phyloP scores from a whole-genome alignment of 2,329 filamentous ascomycete species.

The Aspergillus quadricinctus region DNA sequence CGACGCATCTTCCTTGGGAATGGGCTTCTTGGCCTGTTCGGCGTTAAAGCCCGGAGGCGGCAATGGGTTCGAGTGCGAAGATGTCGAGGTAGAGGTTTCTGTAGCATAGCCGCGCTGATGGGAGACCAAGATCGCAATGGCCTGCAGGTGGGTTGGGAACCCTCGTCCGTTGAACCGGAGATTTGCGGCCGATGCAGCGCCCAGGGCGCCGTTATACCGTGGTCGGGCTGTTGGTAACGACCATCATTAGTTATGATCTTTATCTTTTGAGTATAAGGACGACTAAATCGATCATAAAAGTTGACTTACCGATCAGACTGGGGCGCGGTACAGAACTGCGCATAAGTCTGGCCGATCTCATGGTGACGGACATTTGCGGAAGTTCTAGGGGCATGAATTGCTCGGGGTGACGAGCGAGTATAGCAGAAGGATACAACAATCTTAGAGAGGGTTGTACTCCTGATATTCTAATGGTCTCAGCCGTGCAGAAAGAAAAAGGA shows the following conservation, averaged over 20 bases:
- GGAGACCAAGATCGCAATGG: slow-evolving; percentile 56
- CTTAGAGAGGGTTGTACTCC: not conserved
- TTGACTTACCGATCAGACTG: slow-evolving; percentile 24
- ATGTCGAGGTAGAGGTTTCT: slow-evolving; percentile 50
- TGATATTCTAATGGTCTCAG: not conserved
- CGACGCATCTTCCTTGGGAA: slow-evolving; percentile 52
- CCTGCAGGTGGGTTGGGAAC: slow-evolving; percentile 50
- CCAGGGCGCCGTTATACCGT: slow-evolving; percentile 28
- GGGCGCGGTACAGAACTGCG: slow-evolving; percentile 31
- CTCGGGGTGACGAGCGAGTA: slow-evolving; percentile 21
- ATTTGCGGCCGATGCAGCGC: slow-evolving; percentile 29
- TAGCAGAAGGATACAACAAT: slow-evolving; percentile 11
- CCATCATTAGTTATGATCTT: not conserved
- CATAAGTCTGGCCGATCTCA: slow-evolving; percentile 37
- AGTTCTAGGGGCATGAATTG: slow-evolving; percentile 22
- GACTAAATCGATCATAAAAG: not conserved
- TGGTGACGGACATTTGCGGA: slow-evolving; percentile 36
- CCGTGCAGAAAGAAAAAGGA: slow-evolving; percentile 1
- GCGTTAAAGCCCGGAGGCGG: slow-evolving; percentile 88
- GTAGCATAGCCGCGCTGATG: slow-evolving; percentile 50
- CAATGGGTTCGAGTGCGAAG: slow-evolving; percentile 48
- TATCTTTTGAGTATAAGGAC: not conserved
- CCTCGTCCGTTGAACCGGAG: slow-evolving; percentile 30
- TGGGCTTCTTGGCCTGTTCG: slow-evolving; percentile 82
- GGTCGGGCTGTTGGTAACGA: slow-evolving; percentile 12